Evolutionary conservation across 352 stramenopile genomes (phyloP), one percentile per base, ranked within the genome.

Genomic region (Phytophthora aleatoria): DNA sequence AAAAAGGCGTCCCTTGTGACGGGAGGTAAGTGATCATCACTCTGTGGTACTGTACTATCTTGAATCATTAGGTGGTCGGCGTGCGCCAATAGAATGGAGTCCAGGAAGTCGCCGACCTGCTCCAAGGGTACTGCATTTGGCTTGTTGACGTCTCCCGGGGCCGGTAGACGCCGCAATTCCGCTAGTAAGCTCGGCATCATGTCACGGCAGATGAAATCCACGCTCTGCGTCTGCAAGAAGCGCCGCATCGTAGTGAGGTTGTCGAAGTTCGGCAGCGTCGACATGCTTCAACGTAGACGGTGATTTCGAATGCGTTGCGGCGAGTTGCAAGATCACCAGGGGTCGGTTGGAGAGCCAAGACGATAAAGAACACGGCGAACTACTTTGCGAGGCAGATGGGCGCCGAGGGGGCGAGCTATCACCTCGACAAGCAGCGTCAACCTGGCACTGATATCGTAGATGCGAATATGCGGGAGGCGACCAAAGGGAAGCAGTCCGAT

Each of bases 1-100:
- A 92, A 83, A 61, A 83, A 92, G 12, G 78, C 77, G 33, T 83
- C 80, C 31, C 67, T 78, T 15, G 78, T 69, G 20, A 87, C 64
- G 1, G 51, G 50, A 4, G 54, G 57, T 24, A 73, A n/a, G 2
- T 56, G 50, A 43, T 42, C 51, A 36, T 53, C 53, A 53, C 28
- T 63, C 36, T 63, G 45, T 12, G 43, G 3, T 16, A 38, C 38
- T 63, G 20, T 13, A 15, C 50, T 60, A 13, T 61, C 57, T 50
- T 57, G 55, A 41, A 38, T 2, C 50, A 68, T 27, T 33, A 65
- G 24, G 26, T 39, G 38, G 44, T 78, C 61, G 0, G 73, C 59
- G 38, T 74, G 67, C 3, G 78, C 74, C 55, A 84, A 57, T 61
- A 90, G 47, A 59, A 88, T 82, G n/a, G 77, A 75, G 43, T 90